Base-by-base conservation (phyloP, 352 stramenopile genomes). In the Phytophthora hibernalis region DNA sequence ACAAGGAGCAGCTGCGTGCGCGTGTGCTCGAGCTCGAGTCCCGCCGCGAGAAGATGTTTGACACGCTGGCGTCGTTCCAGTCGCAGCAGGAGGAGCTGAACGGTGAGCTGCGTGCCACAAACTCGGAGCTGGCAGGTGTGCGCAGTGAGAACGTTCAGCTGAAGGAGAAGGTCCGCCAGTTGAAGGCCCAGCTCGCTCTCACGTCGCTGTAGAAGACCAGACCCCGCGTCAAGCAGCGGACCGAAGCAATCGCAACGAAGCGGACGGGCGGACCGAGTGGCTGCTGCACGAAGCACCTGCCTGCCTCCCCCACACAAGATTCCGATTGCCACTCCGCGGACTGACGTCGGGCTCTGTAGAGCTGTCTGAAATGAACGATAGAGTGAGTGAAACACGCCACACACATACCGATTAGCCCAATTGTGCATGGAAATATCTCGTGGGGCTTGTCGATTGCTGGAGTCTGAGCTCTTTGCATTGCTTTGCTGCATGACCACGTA, bases 11-110 rank as follows among this genome's bases (percentile, higher is more conserved):
- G 57, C 68, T 95, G 35, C 84, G 82, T 48, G 50, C 61, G 43
- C 83, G 84, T 54, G 83, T 93, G 51, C 68, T 93, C 4, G 83
- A 92, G 61, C 68, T 95, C 47, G 84, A 92, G 54, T 61, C 65
- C 47, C 82, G 80, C 43, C 90, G 90, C 50, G 85, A 95, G 61
- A 87, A 87, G 58, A 81, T 95, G 58, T 87, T 92, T 60, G 83
- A 92, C 61, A 87, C 82, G 28, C 62, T 94, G 22, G 73, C 73
- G 49, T 86, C 87, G 63, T 79, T 91, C 62, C 76, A 88, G 68
- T 77, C 72, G 22, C 71, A 91, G 58, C 85, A 91, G 54, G 70
- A 89, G 12, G 80, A 91, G 24, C 70, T 85, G 13, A 61, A 59
- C 37, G 75, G 75, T 20, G 83, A 92, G 30, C 52, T 92, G n/a